These are phyloP conservation scores for Hypomontagnella monticulosa DNA, from an alignment of 495 filamentous ascomycete species.

Conservation along the genomic window DNA sequence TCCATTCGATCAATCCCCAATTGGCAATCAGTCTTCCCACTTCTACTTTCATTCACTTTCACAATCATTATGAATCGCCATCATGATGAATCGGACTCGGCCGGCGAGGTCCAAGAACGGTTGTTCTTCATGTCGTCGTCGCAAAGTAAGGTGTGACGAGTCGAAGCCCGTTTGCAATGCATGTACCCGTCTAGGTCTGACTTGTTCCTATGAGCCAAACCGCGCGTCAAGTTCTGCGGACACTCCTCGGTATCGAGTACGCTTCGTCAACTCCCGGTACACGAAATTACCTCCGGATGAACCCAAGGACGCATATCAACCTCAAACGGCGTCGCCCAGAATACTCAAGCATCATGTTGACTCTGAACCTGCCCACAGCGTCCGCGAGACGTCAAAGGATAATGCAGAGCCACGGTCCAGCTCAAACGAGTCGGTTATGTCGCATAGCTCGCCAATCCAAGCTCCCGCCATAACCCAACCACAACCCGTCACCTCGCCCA, in stretches of 20 bases:
- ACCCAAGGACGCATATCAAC: neutral
- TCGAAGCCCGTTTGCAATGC: conserved; percentile 60
- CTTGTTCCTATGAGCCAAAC: conserved; percentile 28
- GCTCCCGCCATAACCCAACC: neutral
- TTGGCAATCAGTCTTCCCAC: conserved; percentile 10
- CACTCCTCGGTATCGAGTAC: conserved; percentile 27
- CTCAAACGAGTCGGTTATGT: conserved; percentile 1
- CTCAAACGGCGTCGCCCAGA: neutral
- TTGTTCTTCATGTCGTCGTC: conserved; percentile 63
- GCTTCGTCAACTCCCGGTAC: conserved; percentile 32
- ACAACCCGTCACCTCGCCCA: conserved; percentile 9
- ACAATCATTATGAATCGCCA: neutral
- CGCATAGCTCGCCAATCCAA: conserved; percentile 14
- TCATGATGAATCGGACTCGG: conserved; percentile 35
- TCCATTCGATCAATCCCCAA: neutral
- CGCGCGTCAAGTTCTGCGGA: conserved; percentile 19
- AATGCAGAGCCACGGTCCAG: conserved; percentile 1
- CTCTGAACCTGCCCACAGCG: neutral
- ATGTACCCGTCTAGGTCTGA: conserved; percentile 43
- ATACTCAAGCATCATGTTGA: neutral
- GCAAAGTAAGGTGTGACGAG: conserved; percentile 67
- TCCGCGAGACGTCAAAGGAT: conserved; percentile 3
- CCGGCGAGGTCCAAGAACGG: conserved; percentile 34
- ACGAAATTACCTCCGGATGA: conserved; percentile 22
- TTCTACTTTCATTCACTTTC: conserved; percentile 12